These are phyloP conservation scores for Globomyces sp. DNA, from an alignment of 371 early-diverging fungal genomes.

Conservation along the genomic window DNA sequence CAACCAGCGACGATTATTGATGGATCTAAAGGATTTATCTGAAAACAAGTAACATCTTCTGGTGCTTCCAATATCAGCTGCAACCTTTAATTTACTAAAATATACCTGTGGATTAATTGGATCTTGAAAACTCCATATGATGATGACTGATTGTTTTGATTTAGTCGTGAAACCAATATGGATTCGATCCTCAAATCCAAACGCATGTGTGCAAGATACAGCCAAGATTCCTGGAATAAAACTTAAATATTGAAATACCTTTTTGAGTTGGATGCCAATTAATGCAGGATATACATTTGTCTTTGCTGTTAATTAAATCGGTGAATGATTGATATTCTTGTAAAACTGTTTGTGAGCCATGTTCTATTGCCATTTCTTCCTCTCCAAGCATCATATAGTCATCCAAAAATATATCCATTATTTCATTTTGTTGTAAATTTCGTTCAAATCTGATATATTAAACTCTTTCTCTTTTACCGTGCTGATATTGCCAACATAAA, in stretches of 20 bases:
- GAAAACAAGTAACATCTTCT: slow-evolving; percentile 52
- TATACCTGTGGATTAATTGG: slow-evolving; percentile 67
- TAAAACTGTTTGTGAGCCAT: slow-evolving; percentile 45
- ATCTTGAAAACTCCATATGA: slow-evolving; percentile 60
- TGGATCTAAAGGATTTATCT: slow-evolving; percentile 50
- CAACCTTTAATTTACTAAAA: not conserved
- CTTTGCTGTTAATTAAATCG: slow-evolving; percentile 55
- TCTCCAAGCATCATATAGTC: slow-evolving; percentile 53
- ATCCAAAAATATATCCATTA: slow-evolving; percentile 51
- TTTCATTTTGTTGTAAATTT: slow-evolving; percentile 48
- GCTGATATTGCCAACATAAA: slow-evolving; percentile 33
- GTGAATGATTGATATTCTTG: slow-evolving; percentile 63
- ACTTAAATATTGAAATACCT: slow-evolving; percentile 2
- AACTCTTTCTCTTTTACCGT: too few relatives aligned
- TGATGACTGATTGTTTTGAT: slow-evolving; percentile 42
- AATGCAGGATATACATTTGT: slow-evolving; percentile 50
- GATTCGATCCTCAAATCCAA: slow-evolving; percentile 50
- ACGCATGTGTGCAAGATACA: slow-evolving; percentile 47
- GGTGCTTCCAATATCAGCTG: slow-evolving; percentile 66
- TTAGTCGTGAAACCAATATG: slow-evolving; percentile 38
- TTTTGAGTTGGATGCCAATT: slow-evolving; percentile 58
- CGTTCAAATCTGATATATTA: slow-evolving; percentile 41
- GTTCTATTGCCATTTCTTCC: slow-evolving; percentile 52
- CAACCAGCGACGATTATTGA: slow-evolving; percentile 57
- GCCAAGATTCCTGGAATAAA: slow-evolving; percentile 38